Conservation (phyloP, 352 stramenopile genomes). For the Albugo candida region DNA sequence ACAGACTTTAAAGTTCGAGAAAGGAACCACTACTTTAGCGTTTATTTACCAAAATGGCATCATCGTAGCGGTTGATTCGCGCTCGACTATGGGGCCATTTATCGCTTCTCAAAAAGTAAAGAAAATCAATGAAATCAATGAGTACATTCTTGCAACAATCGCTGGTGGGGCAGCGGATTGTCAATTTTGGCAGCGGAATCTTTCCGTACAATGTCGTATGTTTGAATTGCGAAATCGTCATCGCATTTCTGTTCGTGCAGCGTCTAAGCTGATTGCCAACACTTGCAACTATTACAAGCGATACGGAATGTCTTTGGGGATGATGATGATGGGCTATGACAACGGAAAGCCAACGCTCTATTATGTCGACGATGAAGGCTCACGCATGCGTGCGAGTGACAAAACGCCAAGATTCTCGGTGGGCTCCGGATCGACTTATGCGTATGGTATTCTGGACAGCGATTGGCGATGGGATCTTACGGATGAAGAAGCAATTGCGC, state of each 20-base stretch:
- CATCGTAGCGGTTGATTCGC: conserved; percentile 97
- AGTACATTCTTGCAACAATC: conserved; percentile 98
- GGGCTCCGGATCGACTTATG: conserved; percentile 96
- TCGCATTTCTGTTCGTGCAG: conserved; percentile 96
- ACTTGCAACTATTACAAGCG: conserved; percentile 93
- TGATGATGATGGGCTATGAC: conserved; percentile 99
- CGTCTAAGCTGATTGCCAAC: conserved; percentile 98
- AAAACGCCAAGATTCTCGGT: conserved; percentile 95
- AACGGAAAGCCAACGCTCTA: conserved; percentile 94
- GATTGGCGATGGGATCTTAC: conserved; percentile 92
- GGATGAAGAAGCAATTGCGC: conserved; percentile 97
- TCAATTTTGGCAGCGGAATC: conserved; percentile 98
- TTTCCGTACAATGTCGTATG: conserved; percentile 90
- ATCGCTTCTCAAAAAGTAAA: conserved; percentile 97
- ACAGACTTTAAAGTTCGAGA: conserved; percentile 94
- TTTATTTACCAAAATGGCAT: conserved; percentile 99
- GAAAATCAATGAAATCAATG: conserved; percentile 99
- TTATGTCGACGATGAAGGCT: conserved; percentile 99
- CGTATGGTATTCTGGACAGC: conserved; percentile 97
- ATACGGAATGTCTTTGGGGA: conserved; percentile 92
- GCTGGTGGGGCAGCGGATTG: conserved; percentile 97
- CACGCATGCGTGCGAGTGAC: conserved; percentile 89
- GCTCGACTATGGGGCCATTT: conserved; percentile 97
- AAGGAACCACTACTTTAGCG: conserved; percentile 98
- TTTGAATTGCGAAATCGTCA: conserved; percentile 99